phyloP scores from a whole-genome alignment of 148 eudicot genomes.

The Camellia lanceoleosa region DNA sequence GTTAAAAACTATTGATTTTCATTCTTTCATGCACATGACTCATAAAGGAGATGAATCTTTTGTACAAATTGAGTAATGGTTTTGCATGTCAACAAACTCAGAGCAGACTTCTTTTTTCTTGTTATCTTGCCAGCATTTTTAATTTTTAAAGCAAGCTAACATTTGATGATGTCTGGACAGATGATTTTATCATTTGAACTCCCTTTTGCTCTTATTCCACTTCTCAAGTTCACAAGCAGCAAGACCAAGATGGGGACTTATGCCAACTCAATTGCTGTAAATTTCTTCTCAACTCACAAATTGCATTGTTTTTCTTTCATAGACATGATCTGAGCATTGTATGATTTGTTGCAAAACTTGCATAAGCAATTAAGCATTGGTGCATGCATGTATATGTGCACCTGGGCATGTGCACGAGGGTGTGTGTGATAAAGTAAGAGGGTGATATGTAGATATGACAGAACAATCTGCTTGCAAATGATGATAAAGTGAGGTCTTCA shows the following conservation, averaged over 20 bases:
- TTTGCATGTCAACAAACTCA: not conserved
- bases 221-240: slow-evolving; percentile 97
- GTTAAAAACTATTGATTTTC: not conserved
- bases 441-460: not conserved
- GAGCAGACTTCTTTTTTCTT: not conserved
- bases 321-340: not conserved
- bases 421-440: not conserved
- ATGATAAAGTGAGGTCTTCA: not conserved
- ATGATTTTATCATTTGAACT: slow-evolving; percentile 98
- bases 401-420: not conserved
- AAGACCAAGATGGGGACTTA: slow-evolving; percentile 86
- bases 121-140: not conserved
- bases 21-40: not conserved
- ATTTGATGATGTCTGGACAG: slow-evolving; percentile 36
- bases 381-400: too few relatives aligned
- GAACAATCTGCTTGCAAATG: not conserved
- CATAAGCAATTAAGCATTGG: not conserved
- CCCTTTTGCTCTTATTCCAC: slow-evolving; percentile 97
- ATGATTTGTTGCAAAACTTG: not conserved
- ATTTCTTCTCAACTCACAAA: not conserved
- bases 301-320: not conserved
- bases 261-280: slow-evolving; percentile 70
- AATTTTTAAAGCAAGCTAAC: slow-evolving; percentile 14
- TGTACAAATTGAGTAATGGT: not conserved
- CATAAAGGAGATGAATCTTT: not conserved